Percentiles rank a stretch among this genome's conserved stretches.
Evolutionary conservation across 73 alveolate genomes (phyloP).

Genomic region (Paraurostyla sp.): DNA sequence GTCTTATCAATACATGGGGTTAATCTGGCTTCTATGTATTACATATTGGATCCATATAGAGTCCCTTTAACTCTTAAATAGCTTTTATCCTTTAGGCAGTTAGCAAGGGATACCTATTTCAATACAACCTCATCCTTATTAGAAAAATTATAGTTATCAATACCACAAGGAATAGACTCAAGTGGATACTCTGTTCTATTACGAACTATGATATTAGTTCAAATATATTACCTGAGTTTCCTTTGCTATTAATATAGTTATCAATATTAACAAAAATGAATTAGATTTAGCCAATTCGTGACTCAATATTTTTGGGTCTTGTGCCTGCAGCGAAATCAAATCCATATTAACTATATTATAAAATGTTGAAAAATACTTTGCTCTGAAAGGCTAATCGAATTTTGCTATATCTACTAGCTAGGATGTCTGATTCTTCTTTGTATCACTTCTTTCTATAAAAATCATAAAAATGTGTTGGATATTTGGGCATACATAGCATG

Average conservation of each 20-base stretch:
- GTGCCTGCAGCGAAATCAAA: slow-evolving; percentile 50
- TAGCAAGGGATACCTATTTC: slow-evolving; percentile 14
- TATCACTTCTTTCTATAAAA: background rate
- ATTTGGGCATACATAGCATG: background rate
- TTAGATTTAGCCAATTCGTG: background rate
- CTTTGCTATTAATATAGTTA: background rate
- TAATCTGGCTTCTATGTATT: slow-evolving; percentile 1
- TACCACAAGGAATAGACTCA: background rate
- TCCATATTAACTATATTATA: background rate
- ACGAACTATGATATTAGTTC: background rate
- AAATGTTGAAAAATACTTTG: background rate
- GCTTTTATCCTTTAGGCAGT: slow-evolving; percentile 13
- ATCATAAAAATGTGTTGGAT: no score
- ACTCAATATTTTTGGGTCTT: slow-evolving; percentile 27
- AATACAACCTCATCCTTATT: slow-evolving; percentile 31
- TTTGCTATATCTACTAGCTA: slow-evolving; percentile 3
- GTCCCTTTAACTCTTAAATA: slow-evolving; percentile 13
- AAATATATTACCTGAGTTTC: background rate
- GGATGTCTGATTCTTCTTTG: slow-evolving; percentile 6
- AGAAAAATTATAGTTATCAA: background rate
- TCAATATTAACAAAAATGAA: slow-evolving; percentile 23
- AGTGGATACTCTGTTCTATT: slow-evolving; percentile 23
- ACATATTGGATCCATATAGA: slow-evolving; percentile 15
- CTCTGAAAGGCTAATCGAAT: slow-evolving; percentile 13
- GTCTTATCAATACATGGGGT: slow-evolving; percentile 17